A percentile compares a stretch with the other conserved stretches of the same genome.
phyloP scores from a whole-genome alignment of 2,329 filamentous ascomycete species.

The Penicillium nordicum region DNA sequence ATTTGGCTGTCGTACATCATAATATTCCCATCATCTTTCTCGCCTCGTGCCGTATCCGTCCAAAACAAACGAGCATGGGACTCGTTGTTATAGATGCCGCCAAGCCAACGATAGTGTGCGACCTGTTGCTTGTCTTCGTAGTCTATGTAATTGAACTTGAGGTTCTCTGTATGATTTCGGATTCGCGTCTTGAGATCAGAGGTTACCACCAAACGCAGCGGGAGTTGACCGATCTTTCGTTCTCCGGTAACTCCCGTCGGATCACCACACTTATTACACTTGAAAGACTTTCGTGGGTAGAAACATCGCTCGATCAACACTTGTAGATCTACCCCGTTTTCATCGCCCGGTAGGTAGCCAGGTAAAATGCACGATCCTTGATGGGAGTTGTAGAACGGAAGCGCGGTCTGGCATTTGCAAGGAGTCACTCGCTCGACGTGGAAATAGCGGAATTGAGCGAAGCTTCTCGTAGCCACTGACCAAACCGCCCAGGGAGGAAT shows the following conservation, averaged over 20 bases:
- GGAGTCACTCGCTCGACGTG: constrained; percentile 10
- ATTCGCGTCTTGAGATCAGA: constrained; percentile 11
- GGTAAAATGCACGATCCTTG: constrained; percentile 16
- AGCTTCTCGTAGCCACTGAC: constrained; percentile 22
- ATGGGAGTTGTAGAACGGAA: neutral
- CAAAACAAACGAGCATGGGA: constrained; percentile 30
- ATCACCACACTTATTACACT: constrained; percentile 12
- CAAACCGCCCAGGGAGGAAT: constrained; percentile 23
- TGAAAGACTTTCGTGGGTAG: neutral
- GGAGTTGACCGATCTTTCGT: constrained; percentile 22
- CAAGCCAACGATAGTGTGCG: constrained; percentile 38
- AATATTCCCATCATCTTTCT: constrained; percentile 19
- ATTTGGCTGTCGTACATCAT: constrained; percentile 32
- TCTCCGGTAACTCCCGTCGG: neutral
- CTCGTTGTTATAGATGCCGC: constrained; percentile 33
- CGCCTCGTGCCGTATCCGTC: constrained; percentile 30
- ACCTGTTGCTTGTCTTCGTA: constrained; percentile 6
- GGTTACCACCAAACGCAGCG: constrained; percentile 31
- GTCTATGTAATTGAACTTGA: constrained; percentile 26
- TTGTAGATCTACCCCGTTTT: constrained; percentile 18
- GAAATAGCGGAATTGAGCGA: constrained; percentile 28
- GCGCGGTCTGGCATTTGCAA: constrained; percentile 6
- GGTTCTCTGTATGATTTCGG: constrained; percentile 25
- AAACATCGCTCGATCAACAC: constrained; percentile 22
- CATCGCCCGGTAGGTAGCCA: constrained; percentile 9